phyloP scores from a whole-genome alignment of 176 grass and related monocot species.

The Phragmites australis region DNA sequence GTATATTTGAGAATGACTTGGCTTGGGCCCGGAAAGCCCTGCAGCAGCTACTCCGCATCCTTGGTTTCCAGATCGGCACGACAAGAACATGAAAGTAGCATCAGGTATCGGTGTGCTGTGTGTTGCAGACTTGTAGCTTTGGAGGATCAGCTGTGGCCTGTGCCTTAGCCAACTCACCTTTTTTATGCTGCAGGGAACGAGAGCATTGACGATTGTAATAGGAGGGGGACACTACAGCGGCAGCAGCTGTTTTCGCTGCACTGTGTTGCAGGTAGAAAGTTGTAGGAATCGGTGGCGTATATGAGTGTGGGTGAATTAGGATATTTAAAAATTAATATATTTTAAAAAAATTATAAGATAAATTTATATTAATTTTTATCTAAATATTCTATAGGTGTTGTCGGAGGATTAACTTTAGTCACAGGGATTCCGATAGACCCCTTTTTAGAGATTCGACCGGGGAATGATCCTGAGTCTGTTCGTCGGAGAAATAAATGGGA shows the following conservation, averaged over 20 bases:
- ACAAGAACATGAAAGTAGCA: slow-evolving; percentile 41
- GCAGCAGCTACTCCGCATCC: slow-evolving; percentile 42
- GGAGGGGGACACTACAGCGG: background rate
- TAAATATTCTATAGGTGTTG: too few species aligned
- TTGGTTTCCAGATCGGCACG: slow-evolving; percentile 51
- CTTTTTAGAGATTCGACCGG: too few species aligned
- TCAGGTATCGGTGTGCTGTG: background rate
- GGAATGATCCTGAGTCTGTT: too few species aligned
- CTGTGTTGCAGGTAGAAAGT: background rate
- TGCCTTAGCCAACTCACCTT: background rate
- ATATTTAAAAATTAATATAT: too few species aligned
- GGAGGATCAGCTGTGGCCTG: background rate
- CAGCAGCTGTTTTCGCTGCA: background rate
- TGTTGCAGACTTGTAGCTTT: background rate
- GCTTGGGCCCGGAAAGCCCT: slow-evolving; percentile 50
- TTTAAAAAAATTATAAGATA: too few species aligned
- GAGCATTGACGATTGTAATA: background rate
- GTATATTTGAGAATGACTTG: slow-evolving; percentile 50
- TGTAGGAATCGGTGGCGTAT: too few species aligned
- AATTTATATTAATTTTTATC: too few species aligned
- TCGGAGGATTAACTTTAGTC: too few species aligned
- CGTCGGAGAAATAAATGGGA: too few species aligned
- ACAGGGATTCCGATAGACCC: too few species aligned
- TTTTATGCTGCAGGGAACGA: background rate
- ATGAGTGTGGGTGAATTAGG: too few species aligned